These are phyloP conservation scores for Raphanus hybrid DNA, from an alignment of 441 rosid genomes.

Conservation along the genomic window DNA sequence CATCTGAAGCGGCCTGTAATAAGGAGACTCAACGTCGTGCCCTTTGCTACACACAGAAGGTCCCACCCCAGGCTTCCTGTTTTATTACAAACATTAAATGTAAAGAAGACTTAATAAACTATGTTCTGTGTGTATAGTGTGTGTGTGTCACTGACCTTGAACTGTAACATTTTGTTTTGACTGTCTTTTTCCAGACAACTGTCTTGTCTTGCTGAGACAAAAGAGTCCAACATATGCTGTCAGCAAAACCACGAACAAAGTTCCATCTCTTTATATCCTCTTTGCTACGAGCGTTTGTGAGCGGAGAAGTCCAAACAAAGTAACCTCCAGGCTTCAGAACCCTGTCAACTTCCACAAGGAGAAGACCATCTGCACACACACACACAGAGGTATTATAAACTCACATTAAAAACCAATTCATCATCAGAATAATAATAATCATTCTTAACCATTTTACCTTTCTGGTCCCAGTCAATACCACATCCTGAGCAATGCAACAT, in stretches of 20 bases:
- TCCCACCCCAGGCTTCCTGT: conserved; percentile 84
- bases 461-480: too few relatives aligned
- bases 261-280: conserved; percentile 75
- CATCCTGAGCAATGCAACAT: conserved; percentile 82
- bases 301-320: conserved; percentile 93
- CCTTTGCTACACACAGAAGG: conserved; percentile 80
- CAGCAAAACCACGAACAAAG: conserved; percentile 67
- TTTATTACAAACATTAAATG: conserved; percentile 32
- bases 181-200: too few relatives aligned
- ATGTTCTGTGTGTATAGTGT: background rate
- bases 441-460: too few relatives aligned
- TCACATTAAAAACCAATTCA: too few relatives aligned
- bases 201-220: conserved; percentile 36
- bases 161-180: too few relatives aligned
- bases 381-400: conserved; percentile 41
- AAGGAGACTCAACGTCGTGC: conserved; percentile 88
- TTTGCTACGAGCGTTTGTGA: conserved; percentile 71
- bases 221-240: conserved; percentile 89
- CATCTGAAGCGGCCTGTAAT: conserved; percentile 81
- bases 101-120: conserved; percentile 27
- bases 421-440: too few relatives aligned
- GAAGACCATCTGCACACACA: conserved; percentile 65
- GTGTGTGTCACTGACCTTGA: too few relatives aligned
- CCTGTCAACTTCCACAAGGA: conserved; percentile 80
- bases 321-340: conserved; percentile 90